Evolutionary conservation across 441 rosid genomes (phyloP).

Genomic region (Gossypium gossypioides): DNA sequence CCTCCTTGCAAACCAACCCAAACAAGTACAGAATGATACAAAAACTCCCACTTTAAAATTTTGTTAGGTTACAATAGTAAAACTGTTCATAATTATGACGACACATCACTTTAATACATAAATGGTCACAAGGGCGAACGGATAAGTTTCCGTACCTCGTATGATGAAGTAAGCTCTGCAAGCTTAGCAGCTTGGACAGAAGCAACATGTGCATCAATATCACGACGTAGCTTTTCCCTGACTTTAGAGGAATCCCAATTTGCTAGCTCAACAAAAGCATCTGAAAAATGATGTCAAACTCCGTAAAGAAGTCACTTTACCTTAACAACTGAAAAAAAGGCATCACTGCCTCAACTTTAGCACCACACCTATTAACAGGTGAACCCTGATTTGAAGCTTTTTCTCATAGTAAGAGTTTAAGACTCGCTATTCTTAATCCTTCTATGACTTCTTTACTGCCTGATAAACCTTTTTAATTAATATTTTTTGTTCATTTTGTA

Average conservation of each 20-base stretch:
- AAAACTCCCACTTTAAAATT: too few relatives aligned
- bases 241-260: slow-evolving; percentile 71
- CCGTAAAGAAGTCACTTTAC: neutral
- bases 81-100: neutral
- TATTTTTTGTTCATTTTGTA: neutral
- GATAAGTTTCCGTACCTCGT: slow-evolving; percentile 39
- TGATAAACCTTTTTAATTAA: neutral
- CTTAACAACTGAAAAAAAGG: neutral
- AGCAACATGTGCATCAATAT: slow-evolving; percentile 67
- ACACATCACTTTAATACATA: neutral
- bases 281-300: slow-evolving; percentile 28
- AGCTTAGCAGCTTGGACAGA: slow-evolving; percentile 68
- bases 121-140: neutral
- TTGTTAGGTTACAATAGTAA: neutral
- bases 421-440: neutral
- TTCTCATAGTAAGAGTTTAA: neutral
- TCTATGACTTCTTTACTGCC: neutral
- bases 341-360: neutral
- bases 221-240: slow-evolving; percentile 60
- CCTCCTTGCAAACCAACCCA: too few relatives aligned
- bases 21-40: too few relatives aligned
- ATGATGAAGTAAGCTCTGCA: slow-evolving; percentile 53
- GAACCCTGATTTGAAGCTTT: neutral
- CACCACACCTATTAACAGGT: neutral
- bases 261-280: slow-evolving; percentile 72